Conservation (phyloP, 352 stramenopile genomes). For the Globisporangium iwayamae region DNA sequence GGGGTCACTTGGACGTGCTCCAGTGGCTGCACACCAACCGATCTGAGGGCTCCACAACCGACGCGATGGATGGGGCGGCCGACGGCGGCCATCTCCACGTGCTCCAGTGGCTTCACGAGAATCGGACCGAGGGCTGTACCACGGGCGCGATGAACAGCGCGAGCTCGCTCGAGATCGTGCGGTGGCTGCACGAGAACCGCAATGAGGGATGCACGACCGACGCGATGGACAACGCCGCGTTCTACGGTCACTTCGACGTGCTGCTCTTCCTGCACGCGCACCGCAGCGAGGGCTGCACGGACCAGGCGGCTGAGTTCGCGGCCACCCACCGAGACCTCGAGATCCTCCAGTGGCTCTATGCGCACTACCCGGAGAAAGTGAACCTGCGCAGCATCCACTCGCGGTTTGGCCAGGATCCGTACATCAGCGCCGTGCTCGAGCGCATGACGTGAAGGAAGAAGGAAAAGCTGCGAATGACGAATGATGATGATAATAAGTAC, state of each 20-base stretch:
- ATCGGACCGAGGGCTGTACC: slow-evolving; percentile 20
- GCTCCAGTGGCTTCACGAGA: slow-evolving; percentile 20
- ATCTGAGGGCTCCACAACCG: slow-evolving; percentile 7
- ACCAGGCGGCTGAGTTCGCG: slow-evolving; percentile 24
- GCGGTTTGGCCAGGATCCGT: slow-evolving; percentile 7
- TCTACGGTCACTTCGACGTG: slow-evolving; percentile 28
- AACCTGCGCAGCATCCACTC: slow-evolving; percentile 10
- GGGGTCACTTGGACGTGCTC: slow-evolving; percentile 11
- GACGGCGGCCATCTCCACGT: slow-evolving; percentile 18
- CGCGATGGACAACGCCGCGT: slow-evolving; percentile 29
- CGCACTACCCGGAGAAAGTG: slow-evolving; percentile 16
- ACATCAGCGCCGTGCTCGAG: slow-evolving; percentile 7
- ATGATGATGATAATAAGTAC: not conserved
- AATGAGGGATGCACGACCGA: slow-evolving; percentile 19
- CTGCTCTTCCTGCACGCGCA: slow-evolving; percentile 21
- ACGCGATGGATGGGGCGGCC: slow-evolving; percentile 24
- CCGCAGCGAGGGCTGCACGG: slow-evolving; percentile 17
- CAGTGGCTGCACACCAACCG: slow-evolving; percentile 8
- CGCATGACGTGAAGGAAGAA: slow-evolving; percentile 4
- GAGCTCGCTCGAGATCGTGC: slow-evolving; percentile 18
- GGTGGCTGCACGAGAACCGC: slow-evolving; percentile 20
- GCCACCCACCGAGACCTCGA: slow-evolving; percentile 15
- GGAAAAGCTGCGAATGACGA: no score
- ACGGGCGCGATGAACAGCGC: slow-evolving; percentile 16
- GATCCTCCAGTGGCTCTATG: slow-evolving; percentile 20